These are phyloP conservation scores for Metarhizium album DNA, from an alignment of 2,329 filamentous ascomycete genomes.

Conservation along the genomic window DNA sequence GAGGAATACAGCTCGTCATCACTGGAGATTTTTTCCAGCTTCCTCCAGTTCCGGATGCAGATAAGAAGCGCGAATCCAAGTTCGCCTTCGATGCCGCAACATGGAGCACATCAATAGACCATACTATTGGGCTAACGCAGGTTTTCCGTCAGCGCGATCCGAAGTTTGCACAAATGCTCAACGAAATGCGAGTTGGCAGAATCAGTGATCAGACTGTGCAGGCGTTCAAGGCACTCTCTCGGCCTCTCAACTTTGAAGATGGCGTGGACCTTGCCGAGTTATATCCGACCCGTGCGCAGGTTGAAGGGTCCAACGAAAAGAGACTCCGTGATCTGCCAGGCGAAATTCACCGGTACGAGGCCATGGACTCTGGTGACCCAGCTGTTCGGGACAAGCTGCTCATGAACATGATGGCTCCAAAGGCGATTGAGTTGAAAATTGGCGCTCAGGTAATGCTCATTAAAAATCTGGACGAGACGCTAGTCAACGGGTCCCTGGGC, in stretches of 20 bases:
- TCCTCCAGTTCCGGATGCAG: constrained; percentile 77
- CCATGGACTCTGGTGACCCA: constrained; percentile 65
- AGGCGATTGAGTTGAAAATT: constrained; percentile 69
- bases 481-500: constrained; percentile 91
- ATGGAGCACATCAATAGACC: constrained; percentile 86
- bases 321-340: constrained; percentile 66
- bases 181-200: constrained; percentile 88
- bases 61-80: constrained; percentile 54
- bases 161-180: constrained; percentile 86
- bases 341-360: constrained; percentile 55
- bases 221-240: constrained; percentile 62
- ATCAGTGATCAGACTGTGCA: constrained; percentile 66
- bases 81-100: constrained; percentile 90
- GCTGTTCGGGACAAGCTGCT: constrained; percentile 66
- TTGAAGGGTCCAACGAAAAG: constrained; percentile 72
- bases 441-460: constrained; percentile 99
- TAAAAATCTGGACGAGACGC: constrained; percentile 89
- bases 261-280: constrained; percentile 67
- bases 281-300: constrained; percentile 83
- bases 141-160: constrained; percentile 92
- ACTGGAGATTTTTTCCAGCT: constrained; percentile 98
- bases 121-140: constrained; percentile 90
- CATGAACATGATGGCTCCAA: constrained; percentile 87
- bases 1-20: constrained; percentile 89
- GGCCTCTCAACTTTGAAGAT: constrained; percentile 63